These are phyloP conservation scores for Corynespora cassiicola DNA, from an alignment of 2,329 filamentous ascomycete genomes.

Conservation along the genomic window DNA sequence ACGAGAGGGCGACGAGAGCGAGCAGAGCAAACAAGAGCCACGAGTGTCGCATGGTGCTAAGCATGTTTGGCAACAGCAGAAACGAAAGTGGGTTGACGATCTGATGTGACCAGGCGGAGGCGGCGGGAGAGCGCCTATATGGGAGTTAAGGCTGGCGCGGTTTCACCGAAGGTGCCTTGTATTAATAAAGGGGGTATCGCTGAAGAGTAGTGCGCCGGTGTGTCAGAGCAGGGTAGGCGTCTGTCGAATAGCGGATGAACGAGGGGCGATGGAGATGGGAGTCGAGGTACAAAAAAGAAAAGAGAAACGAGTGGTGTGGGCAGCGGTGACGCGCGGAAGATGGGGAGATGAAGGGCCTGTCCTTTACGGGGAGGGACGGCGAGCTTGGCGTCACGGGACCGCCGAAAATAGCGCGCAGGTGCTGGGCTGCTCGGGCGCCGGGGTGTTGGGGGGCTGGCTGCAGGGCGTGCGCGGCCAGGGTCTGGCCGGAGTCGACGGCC, in stretches of 20 bases:
- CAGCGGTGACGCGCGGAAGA: conserved; percentile 7
- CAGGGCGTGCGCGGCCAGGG: too few relatives aligned
- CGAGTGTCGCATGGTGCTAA: conserved; percentile 40
- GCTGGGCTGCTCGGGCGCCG: too few relatives aligned
- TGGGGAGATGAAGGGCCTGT: conserved; percentile 4
- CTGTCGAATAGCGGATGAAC: conserved; percentile 8
- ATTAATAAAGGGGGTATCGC: conserved; percentile 21
- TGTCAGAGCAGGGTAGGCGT: conserved; percentile 7
- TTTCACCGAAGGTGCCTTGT: conserved; percentile 18
- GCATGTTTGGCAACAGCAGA: conserved; percentile 21
- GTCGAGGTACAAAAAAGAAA: conserved; percentile 12
- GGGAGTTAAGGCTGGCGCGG: conserved; percentile 27
- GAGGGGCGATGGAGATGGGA: conserved; percentile 8
- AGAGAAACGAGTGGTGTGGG: conserved; percentile 8
- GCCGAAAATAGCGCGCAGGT: too few relatives aligned
- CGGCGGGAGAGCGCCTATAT: conserved; percentile 13
- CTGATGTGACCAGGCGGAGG: conserved; percentile 5
- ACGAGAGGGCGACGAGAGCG: conserved; percentile 35
- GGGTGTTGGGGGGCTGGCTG: too few relatives aligned
- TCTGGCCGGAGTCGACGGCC: too few relatives aligned
- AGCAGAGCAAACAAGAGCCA: conserved; percentile 41
- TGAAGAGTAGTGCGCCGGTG: conserved; percentile 7
- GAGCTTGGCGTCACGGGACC: too few relatives aligned
- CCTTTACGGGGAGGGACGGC: too few relatives aligned
- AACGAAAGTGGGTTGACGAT: conserved; percentile 21